Percentiles rank a stretch among this genome's conserved stretches.
These are phyloP conservation scores for Zygoascus biomembranicola DNA, from an alignment of 805 yeast genomes.

Conservation along the genomic window DNA sequence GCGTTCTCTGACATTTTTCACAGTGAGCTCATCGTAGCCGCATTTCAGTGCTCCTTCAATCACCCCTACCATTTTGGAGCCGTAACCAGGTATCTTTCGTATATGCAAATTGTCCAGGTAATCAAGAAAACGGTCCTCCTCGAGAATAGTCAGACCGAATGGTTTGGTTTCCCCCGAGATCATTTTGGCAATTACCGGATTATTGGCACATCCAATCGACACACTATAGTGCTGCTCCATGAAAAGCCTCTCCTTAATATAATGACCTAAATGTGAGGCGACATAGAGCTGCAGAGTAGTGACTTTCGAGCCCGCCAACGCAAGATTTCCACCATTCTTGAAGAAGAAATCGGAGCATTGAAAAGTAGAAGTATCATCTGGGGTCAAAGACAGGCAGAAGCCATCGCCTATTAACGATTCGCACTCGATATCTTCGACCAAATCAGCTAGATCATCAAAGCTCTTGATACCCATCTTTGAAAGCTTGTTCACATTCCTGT, in stretches of 20 bases:
- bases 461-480: constrained; percentile 5
- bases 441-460: constrained; percentile 13
- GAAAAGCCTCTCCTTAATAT: constrained; percentile 20
- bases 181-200: constrained; percentile 25
- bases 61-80: constrained; percentile 15
- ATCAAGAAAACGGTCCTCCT: constrained; percentile 18
- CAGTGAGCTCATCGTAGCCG: neutral
- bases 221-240: constrained; percentile 23
- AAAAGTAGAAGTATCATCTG: neutral
- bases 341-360: constrained; percentile 2
- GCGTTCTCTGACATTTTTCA: neutral
- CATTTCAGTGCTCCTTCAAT: neutral
- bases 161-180: constrained; percentile 26
- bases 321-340: neutral
- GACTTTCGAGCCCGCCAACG: neutral
- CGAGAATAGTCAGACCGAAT: constrained; percentile 21
- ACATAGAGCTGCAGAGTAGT: constrained; percentile 16
- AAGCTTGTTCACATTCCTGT: constrained; percentile 7
- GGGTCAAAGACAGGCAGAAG: neutral
- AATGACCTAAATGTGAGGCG: constrained; percentile 22
- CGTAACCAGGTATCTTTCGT: constrained; percentile 23
- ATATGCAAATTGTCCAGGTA: constrained; percentile 15
- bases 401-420: neutral
- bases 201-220: constrained; percentile 26
- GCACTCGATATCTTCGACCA: constrained; percentile 13